A percentile compares a stretch with the other conserved stretches of the same genome.
Evolutionary conservation across 345 rosid genomes (phyloP).

Genomic region (Citropsis articulata): DNA sequence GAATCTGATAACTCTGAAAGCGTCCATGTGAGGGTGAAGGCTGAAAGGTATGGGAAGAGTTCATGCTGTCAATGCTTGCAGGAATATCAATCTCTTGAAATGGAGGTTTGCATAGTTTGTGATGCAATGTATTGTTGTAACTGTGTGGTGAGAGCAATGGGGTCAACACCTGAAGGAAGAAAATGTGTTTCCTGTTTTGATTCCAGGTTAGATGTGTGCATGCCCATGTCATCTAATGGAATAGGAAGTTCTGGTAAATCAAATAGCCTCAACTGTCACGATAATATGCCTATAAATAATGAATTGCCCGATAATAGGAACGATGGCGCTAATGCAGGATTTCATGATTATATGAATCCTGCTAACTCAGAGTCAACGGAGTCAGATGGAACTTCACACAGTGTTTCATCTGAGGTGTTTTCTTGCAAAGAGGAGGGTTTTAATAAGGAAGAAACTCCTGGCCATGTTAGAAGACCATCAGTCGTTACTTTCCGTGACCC

Average conservation of each 20-base stretch:
- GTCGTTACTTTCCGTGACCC: conserved; percentile 64
- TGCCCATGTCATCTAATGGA: conserved; percentile 16
- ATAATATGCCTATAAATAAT: neutral
- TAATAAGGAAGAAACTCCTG: conserved; percentile 19
- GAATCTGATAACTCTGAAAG: conserved; percentile 39
- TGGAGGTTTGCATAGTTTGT: conserved; percentile 86
- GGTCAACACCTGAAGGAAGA: conserved; percentile 92
- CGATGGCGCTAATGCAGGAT: conserved; percentile 15
- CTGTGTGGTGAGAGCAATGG: conserved; percentile 84
- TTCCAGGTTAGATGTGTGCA: conserved; percentile 15
- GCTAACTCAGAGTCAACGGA: conserved; percentile 20
- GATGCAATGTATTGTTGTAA: conserved; percentile 65
- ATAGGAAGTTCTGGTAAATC: conserved; percentile 19
- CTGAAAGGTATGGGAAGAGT: conserved; percentile 64
- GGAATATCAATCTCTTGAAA: conserved; percentile 63
- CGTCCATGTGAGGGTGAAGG: conserved; percentile 30
- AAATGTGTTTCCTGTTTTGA: conserved; percentile 78
- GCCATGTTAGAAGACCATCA: conserved; percentile 47
- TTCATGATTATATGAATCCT: conserved; percentile 32
- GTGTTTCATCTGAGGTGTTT: conserved; percentile 37
- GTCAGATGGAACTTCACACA: conserved; percentile 29
- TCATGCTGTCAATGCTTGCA: conserved; percentile 69
- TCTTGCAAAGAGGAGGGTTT: conserved; percentile 40
- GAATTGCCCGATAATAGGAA: conserved; percentile 11
- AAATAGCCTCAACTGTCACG: conserved; percentile 21